Conservation (phyloP, 1,284 basidiomycete genomes). For the Farysia itapuensis region DNA sequence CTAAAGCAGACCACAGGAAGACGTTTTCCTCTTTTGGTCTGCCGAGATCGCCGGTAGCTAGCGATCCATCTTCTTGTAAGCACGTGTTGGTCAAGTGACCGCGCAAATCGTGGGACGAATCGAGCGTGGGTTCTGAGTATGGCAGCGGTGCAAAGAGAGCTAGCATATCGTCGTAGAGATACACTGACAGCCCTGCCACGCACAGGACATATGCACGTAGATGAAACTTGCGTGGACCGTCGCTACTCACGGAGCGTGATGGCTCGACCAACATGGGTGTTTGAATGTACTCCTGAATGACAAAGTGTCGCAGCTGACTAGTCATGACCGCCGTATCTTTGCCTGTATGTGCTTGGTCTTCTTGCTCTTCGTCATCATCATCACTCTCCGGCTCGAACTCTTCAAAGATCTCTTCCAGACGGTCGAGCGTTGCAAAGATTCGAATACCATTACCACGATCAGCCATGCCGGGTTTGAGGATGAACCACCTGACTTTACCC, state of each 20-base stretch:
- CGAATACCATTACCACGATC: conserved; percentile 94
- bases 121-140: conserved; percentile 34
- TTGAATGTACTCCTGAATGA: conserved; percentile 75
- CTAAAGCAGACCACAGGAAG: conserved; percentile 37
- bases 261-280: conserved; percentile 32
- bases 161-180: conserved; percentile 76
- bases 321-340: conserved; percentile 53
- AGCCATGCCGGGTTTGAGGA: conserved; percentile 93
- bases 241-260: neutral
- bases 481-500: conserved; percentile 63
- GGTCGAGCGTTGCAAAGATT: conserved; percentile 78
- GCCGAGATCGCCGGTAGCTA: conserved; percentile 36
- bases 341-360: conserved; percentile 32
- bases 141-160: conserved; percentile 71
- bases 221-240: conserved; percentile 70
- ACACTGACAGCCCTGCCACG: conserved; percentile 61
- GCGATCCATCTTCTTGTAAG: conserved; percentile 66
- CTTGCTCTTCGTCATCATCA: conserved; percentile 61
- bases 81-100: conserved; percentile 95
- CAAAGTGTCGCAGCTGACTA: conserved; percentile 91
- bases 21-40: conserved; percentile 46
- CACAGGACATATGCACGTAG: conserved; percentile 89
- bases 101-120: conserved; percentile 65
- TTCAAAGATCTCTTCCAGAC: conserved; percentile 76
- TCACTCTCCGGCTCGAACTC: conserved; percentile 72